These are phyloP conservation scores for Myriosclerotinia duriaeana DNA, from an alignment of 2,329 filamentous ascomycete genomes.

Conservation along the genomic window DNA sequence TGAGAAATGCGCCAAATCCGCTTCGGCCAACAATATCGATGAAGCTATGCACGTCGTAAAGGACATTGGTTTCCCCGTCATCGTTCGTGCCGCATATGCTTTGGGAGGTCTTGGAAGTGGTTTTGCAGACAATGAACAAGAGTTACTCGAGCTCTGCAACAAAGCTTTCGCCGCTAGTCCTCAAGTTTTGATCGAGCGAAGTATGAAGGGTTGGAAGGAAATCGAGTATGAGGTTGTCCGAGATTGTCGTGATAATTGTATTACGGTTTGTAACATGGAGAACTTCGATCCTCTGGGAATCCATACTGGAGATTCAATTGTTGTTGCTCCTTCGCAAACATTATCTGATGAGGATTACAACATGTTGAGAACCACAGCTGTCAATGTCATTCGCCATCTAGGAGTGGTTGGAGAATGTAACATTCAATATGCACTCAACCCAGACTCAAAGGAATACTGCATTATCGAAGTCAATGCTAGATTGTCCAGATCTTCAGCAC, in stretches of 20 bases:
- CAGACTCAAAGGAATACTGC: conserved; percentile 94
- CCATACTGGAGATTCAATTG: conserved; percentile 97
- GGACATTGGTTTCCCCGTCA: conserved; percentile 91
- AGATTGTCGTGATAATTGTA: conserved; percentile 97
- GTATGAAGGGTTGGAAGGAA: conserved; percentile 99
- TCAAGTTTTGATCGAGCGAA: conserved; percentile 97
- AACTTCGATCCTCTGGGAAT: conserved; percentile 98
- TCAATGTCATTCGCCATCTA: conserved; percentile 97
- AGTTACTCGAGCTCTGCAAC: conserved; percentile 89
- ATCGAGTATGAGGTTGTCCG: conserved; percentile 98
- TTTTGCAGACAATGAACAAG: conserved; percentile 90
- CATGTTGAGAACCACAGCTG: conserved; percentile 95
- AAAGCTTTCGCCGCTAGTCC: conserved; percentile 89
- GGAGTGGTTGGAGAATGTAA: conserved; percentile 99
- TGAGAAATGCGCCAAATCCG: conserved; percentile 95
- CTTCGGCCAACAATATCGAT: conserved; percentile 87
- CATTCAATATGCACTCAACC: conserved; percentile 95
- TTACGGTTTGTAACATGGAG: conserved; percentile 98
- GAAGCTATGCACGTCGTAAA: conserved; percentile 87
- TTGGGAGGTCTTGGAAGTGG: conserved; percentile 94
- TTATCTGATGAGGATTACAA: conserved; percentile 98
- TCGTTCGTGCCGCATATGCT: conserved; percentile 94
- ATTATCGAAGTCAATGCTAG: conserved; percentile 99
- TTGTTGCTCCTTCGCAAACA: conserved; percentile 95
- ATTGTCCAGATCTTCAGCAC: conserved; percentile 92